Conservation (phyloP, 1,284 basidiomycete genomes). For the Farysia itapuensis region DNA sequence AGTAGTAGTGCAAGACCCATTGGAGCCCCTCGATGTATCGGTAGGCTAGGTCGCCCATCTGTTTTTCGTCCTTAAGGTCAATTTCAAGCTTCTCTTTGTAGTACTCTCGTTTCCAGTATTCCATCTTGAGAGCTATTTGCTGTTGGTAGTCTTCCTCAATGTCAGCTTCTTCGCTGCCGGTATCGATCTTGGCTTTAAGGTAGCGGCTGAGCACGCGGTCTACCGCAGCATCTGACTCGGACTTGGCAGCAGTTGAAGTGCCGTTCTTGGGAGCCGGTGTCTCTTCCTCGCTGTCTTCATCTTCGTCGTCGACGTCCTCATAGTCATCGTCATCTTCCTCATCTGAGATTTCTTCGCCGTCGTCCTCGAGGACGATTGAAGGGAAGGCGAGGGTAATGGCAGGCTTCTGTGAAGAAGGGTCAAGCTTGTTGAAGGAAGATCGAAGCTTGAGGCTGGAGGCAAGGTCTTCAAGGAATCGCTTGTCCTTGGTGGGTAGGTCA, state of each 20-base stretch:
- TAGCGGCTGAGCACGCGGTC: constrained; percentile 85
- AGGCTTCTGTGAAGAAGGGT: constrained; percentile 42
- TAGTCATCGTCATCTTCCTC: constrained; percentile 1
- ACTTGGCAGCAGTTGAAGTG: constrained; percentile 65
- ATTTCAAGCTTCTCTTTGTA: constrained; percentile 66
- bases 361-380: constrained; percentile 17
- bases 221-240: constrained; percentile 66
- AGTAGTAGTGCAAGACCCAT: constrained; percentile 99
- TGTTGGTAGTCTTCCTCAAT: constrained; percentile 66
- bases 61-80: constrained; percentile 65
- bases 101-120: constrained; percentile 86
- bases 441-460: constrained; percentile 42
- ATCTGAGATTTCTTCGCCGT: constrained; percentile 6
- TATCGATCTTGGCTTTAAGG: constrained; percentile 70
- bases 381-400: constrained; percentile 45
- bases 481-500: constrained; percentile 33
- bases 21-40: constrained; percentile 92
- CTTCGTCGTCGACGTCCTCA: constrained; percentile 2
- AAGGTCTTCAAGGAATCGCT: constrained; percentile 45
- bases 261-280: constrained; percentile 36
- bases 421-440: constrained; percentile 52
- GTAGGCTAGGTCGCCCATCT: constrained; percentile 53
- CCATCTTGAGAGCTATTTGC: constrained; percentile 78
- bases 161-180: constrained; percentile 15
- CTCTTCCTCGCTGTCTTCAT: constrained; percentile 49